phyloP scores from a whole-genome alignment of 2,329 filamentous ascomycete species.

The Fusarium sp. region DNA sequence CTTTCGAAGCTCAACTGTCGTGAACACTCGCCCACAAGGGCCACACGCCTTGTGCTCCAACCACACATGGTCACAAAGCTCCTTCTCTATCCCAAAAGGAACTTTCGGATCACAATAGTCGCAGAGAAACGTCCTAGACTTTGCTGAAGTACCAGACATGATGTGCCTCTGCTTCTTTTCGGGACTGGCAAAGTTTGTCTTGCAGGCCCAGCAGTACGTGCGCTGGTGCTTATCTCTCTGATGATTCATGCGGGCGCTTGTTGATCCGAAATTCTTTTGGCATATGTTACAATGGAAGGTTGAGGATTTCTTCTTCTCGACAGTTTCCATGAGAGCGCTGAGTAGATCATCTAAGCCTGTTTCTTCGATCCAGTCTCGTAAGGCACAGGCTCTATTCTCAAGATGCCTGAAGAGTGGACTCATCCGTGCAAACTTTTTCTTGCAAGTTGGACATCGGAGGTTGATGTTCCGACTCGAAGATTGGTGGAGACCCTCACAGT shows the following conservation, averaged over 20 bases:
- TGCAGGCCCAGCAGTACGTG: neutral
- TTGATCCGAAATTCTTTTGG: no score
- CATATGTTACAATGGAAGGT: no score
- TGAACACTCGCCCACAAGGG: neutral
- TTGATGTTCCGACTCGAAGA: neutral
- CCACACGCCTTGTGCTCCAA: neutral
- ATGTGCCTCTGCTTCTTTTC: neutral
- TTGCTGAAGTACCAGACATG: neutral
- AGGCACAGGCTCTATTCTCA: neutral
- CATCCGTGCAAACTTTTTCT: neutral
- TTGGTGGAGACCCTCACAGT: neutral
- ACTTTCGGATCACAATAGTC: neutral
- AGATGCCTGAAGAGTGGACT: fast-evolving
- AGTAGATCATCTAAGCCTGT: neutral
- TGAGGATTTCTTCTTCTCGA: neutral
- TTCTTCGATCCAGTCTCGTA: neutral
- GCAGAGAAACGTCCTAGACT: neutral
- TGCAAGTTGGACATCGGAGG: neutral
- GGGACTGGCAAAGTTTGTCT: neutral
- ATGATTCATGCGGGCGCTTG: no score
- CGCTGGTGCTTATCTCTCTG: fast-evolving
- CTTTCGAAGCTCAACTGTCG: neutral
- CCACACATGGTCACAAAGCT: fast-evolving
- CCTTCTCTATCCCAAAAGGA: neutral
- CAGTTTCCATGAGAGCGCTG: neutral